phyloP scores from a whole-genome alignment of 148 eudicot species.

The Camellia lanceoleosa region DNA sequence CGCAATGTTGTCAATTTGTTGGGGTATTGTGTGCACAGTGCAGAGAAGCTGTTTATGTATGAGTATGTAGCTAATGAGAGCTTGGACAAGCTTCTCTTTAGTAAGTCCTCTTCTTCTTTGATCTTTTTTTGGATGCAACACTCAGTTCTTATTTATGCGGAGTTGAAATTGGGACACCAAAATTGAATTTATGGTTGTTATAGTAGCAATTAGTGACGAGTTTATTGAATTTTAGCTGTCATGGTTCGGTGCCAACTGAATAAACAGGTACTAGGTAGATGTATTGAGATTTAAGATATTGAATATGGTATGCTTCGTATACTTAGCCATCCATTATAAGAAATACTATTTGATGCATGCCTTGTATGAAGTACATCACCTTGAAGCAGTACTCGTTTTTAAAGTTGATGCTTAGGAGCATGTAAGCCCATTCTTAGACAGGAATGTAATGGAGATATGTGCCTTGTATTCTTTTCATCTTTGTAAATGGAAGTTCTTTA shows the following conservation, averaged over 20 bases:
- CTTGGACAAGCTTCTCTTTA: too few species aligned
- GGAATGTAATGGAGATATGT: not conserved
- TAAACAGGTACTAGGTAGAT: not conserved
- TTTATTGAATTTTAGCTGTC: not conserved
- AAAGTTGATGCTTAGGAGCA: not conserved
- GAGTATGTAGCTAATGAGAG: too few species aligned
- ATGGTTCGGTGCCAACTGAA: conserved; percentile 4
- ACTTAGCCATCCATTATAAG: not conserved
- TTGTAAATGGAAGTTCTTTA: too few species aligned
- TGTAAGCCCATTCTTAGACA: not conserved
- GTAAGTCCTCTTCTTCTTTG: too few species aligned
- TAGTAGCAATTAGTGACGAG: not conserved
- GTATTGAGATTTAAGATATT: not conserved
- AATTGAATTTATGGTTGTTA: too few species aligned
- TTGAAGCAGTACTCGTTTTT: not conserved
- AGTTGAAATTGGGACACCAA: too few species aligned
- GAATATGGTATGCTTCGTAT: not conserved
- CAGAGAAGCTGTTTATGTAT: too few species aligned
- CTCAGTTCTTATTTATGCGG: too few species aligned
- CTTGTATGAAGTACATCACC: not conserved
- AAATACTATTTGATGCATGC: not conserved
- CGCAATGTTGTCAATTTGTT: too few species aligned
- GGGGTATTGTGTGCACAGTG: too few species aligned
- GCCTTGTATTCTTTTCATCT: not conserved
- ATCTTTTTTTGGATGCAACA: too few species aligned